Base-by-base conservation (phyloP, 768 basidiomycete species). In the Tulasnella sp. region DNA sequence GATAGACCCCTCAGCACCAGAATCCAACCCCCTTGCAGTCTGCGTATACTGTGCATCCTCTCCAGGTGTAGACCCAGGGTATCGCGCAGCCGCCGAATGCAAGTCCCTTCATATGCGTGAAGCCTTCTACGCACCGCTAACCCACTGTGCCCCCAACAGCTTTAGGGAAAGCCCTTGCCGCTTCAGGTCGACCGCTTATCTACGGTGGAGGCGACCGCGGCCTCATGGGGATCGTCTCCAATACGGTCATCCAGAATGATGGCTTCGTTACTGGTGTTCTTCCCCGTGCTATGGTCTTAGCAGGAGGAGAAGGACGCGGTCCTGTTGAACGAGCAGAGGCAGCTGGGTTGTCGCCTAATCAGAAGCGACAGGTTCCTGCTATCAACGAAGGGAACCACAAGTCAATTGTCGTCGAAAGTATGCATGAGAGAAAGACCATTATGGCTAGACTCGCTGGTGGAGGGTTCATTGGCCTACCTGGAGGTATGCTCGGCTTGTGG, bases 381-480 rank as follows among this genome's bases (percentile, higher is more conserved):
- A 51, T 32, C 39, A 73, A 70, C 79, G 26, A 77, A 48, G 70
- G 57, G 48, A 26, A 84, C 84, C 79, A 84, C 35, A 82, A 86
- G 74, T 85, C 83, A 90, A 86, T 94, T 74, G 83, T 95, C 7
- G 93, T 94, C 2, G 85, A 89, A 79, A 92, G 92, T 0, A 95
- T 95, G 93, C 93, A 94, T 80, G 91, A 96, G 81, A 90, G 96
- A 18, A 98, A 98, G 82, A 87, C 92, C 15, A 90, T 93, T 83
- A 98, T 99, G 96, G 95, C 96, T 0, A 88, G 89, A 80, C 86
- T 92, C 11, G 89, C 89, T 0, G 82, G 84, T 0, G 87, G 88
- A 18, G 96, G 91, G 0, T 99, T 99, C 81, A 85, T 98, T 69
- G 94, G 91, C 15, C 86, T 99, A n/a, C 96, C 97, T 0, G 97